A percentile compares a stretch with the other conserved stretches of the same genome.
phyloP scores from a whole-genome alignment of 495 filamentous ascomycete species.

The Daldinia decipiens region DNA sequence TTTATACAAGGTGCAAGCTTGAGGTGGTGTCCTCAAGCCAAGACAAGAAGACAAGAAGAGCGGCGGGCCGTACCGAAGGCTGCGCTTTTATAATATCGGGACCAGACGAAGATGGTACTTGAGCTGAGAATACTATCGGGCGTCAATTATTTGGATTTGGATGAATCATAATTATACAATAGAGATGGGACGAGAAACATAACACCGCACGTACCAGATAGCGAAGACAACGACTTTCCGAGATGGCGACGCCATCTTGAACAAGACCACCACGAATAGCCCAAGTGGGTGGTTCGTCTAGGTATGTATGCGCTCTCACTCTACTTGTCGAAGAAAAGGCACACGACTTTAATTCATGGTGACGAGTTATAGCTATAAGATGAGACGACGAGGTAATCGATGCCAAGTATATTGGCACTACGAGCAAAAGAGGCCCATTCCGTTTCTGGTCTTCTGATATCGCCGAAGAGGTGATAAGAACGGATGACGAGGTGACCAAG shows the following conservation, averaged over 20 bases:
- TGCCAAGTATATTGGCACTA: slow-evolving; percentile 8
- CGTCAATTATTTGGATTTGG: slow-evolving; percentile 17
- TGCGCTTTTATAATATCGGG: slow-evolving; percentile 43
- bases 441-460: slow-evolving; percentile 1
- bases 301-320: slow-evolving; percentile 6
- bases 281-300: slow-evolving; percentile 5
- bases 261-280: background rate
- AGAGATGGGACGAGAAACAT: slow-evolving; percentile 6
- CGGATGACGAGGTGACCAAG: background rate
- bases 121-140: slow-evolving; percentile 23
- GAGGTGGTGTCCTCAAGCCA: background rate
- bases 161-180: background rate
- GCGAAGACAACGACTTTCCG: slow-evolving; percentile 29
- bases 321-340: slow-evolving; percentile 1
- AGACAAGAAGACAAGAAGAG: background rate
- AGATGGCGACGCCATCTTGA: slow-evolving; percentile 20
- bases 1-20: slow-evolving; percentile 1
- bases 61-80: slow-evolving; percentile 40
- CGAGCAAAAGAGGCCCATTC: background rate
- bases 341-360: slow-evolving; percentile 15
- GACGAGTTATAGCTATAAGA: background rate
- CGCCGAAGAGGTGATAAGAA: slow-evolving; percentile 2
- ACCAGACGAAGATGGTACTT: slow-evolving; percentile 36
- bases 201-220: slow-evolving; percentile 25
- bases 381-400: background rate